phyloP scores from a whole-genome alignment of 2,329 filamentous ascomycete species.

The Emericellopsis atlantica region DNA sequence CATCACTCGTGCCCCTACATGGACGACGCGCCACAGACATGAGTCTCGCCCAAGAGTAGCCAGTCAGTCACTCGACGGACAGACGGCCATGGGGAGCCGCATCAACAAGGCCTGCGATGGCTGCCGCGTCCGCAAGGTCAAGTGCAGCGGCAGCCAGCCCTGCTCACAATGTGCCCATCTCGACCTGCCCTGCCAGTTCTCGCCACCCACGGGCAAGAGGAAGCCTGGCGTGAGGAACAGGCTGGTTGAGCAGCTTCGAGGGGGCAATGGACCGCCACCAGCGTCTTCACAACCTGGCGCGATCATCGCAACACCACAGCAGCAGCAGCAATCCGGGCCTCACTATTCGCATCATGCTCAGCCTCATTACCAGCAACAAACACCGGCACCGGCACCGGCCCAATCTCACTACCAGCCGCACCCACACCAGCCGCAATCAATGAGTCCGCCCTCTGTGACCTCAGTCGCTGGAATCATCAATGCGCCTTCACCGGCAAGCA shows the following conservation, averaged over 20 bases:
- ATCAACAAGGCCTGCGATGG: constrained; percentile 21
- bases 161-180: constrained; percentile 23
- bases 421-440: no score
- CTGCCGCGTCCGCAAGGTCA: constrained; percentile 24
- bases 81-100: not conserved
- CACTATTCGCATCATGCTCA: no score
- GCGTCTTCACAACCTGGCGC: not conserved
- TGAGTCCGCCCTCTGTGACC: not conserved
- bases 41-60: no score
- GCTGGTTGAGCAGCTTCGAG: constrained; percentile 5
- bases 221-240: constrained; percentile 12
- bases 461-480: constrained; percentile 19
- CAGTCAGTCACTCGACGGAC: no score
- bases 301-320: not conserved
- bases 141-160: constrained; percentile 18
- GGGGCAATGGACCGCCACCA: not conserved
- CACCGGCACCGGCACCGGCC: not conserved
- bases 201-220: constrained; percentile 16
- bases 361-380: not conserved
- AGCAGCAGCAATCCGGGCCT: not conserved
- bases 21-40: no score
- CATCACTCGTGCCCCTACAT: no score
- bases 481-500: not conserved
- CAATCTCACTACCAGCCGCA: no score
- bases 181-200: constrained; percentile 19